These are phyloP conservation scores for Ephemerocybe angulata DNA, from an alignment of 768 basidiomycete genomes.

Conservation along the genomic window DNA sequence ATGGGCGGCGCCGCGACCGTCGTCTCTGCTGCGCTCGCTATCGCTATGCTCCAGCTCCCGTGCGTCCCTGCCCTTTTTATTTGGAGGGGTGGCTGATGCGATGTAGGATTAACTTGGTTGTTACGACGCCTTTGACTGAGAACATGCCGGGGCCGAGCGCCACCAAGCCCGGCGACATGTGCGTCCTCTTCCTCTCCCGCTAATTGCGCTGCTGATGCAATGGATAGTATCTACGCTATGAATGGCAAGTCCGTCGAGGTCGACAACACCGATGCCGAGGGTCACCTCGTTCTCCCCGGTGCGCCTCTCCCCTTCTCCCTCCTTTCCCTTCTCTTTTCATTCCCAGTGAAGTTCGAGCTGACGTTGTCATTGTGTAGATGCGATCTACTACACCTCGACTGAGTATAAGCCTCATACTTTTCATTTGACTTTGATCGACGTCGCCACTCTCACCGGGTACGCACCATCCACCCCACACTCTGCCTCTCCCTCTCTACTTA, in stretches of 20 bases:
- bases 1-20: constrained; percentile 90
- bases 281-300: constrained; percentile 79
- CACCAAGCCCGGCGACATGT: constrained; percentile 84
- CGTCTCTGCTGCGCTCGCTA: constrained; percentile 66
- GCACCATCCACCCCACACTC: constrained; percentile 6
- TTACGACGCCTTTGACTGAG: constrained; percentile 72
- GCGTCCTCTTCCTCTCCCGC: too few relatives aligned
- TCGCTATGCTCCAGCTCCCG: constrained; percentile 81
- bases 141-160: constrained; percentile 77
- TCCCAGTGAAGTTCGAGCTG: background rate
- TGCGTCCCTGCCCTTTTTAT: constrained; percentile 31
- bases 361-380: constrained; percentile 43
- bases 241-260: too few relatives aligned
- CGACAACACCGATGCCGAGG: too few relatives aligned
- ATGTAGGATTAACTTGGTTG: constrained; percentile 68
- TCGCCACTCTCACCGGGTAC: constrained; percentile 82
- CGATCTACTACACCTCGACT: constrained; percentile 77
- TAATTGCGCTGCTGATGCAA: too few relatives aligned
- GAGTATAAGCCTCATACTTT: constrained; percentile 76
- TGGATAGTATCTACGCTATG: too few relatives aligned
- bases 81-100: background rate
- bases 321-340: too few relatives aligned
- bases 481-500: background rate
- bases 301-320: too few relatives aligned
- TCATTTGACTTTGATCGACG: constrained; percentile 85